These are phyloP conservation scores for Puccinia polysora DNA, from an alignment of 1,284 basidiomycete genomes.

Conservation along the genomic window DNA sequence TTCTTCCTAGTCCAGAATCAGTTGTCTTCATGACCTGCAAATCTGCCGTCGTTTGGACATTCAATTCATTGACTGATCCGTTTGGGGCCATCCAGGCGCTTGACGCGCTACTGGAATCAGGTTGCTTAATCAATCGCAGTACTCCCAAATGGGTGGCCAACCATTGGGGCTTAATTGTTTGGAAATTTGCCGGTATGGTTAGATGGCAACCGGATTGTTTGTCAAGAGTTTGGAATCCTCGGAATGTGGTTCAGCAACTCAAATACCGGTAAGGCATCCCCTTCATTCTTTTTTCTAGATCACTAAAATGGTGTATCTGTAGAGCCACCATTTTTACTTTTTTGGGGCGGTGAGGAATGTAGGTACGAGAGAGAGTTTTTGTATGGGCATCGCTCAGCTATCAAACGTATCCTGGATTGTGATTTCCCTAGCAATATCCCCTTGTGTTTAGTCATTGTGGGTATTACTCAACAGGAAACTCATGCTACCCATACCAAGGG, in stretches of 20 bases:
- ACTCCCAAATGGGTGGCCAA: conserved; percentile 36
- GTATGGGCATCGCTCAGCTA: conserved; percentile 17
- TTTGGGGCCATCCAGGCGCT: conserved; percentile 38
- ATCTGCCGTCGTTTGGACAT: conserved; percentile 28
- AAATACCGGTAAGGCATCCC: conserved; percentile 30
- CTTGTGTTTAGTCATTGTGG: conserved; percentile 28
- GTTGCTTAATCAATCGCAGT: conserved; percentile 3
- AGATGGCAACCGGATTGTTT: conserved; percentile 32
- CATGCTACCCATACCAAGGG: not conserved
- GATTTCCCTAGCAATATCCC: conserved; percentile 22
- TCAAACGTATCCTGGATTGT: conserved; percentile 22
- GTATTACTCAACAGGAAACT: not conserved
- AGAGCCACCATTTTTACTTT: not conserved
- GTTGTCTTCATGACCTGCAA: conserved; percentile 39
- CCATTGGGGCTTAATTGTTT: conserved; percentile 34
- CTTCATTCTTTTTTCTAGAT: not conserved
- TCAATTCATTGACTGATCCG: conserved; percentile 32
- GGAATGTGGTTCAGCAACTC: conserved; percentile 17
- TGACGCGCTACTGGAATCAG: conserved; percentile 22
- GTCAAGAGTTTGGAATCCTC: conserved; percentile 25
- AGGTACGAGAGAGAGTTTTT: conserved; percentile 42
- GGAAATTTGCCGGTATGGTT: conserved; percentile 33
- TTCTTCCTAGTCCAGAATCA: conserved; percentile 32
- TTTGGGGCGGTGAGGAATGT: not conserved
- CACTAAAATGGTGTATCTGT: not conserved